phyloP scores from a whole-genome alignment of 208 protist species.

The Trypanosomatidae sp. region DNA sequence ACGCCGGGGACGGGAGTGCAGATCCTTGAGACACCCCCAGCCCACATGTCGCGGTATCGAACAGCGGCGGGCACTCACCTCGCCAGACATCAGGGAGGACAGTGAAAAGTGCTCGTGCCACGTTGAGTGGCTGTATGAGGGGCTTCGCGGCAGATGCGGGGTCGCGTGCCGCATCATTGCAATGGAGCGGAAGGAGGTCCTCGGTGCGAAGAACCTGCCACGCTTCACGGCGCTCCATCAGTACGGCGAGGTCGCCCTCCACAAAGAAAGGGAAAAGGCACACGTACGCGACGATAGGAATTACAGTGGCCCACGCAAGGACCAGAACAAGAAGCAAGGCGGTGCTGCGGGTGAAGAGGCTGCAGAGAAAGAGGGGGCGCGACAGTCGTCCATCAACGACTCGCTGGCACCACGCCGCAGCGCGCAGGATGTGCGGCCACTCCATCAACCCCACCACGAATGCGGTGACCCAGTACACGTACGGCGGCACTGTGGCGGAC shows the following conservation, averaged over 20 bases:
- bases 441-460: constrained; percentile 3
- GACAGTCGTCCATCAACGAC: neutral
- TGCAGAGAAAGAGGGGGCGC: constrained; percentile 11
- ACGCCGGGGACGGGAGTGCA: neutral
- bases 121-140: constrained; percentile 23
- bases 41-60: constrained; percentile 17
- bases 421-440: neutral
- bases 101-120: constrained; percentile 14
- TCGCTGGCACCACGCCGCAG: neutral
- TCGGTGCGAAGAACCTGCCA: constrained; percentile 17
- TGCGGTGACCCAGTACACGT: constrained; percentile 1
- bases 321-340: constrained; percentile 9
- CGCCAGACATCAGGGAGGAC: constrained; percentile 12
- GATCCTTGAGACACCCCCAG: neutral
- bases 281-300: constrained; percentile 15
- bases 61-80: constrained; percentile 2
- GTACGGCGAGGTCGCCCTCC: constrained; percentile 13
- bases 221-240: constrained; percentile 18
- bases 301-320: constrained; percentile 10
- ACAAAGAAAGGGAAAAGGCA: constrained; percentile 25
- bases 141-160: neutral
- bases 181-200: constrained; percentile 16
- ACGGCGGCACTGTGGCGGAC: neutral
- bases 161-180: neutral
- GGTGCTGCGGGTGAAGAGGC: constrained; percentile 13